Evolutionary conservation across 1,139 yeast species (phyloP).

Genomic region (Yamadazyma blattariae): DNA sequence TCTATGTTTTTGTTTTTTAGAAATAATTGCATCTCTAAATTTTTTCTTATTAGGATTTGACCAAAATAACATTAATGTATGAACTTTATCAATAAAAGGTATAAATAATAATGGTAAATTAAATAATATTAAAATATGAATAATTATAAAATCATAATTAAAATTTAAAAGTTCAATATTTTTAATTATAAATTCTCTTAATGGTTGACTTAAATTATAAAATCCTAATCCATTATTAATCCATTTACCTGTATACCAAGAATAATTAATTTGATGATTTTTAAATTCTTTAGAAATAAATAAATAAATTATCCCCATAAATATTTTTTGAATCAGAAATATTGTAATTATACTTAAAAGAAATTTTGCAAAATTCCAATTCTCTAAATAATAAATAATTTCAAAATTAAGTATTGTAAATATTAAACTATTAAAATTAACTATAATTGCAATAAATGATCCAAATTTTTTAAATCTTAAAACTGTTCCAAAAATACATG

Average conservation of each 20-base stretch:
- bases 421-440: constrained; percentile 42
- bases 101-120: constrained; percentile 63
- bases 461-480: constrained; percentile 26
- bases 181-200: constrained; percentile 68
- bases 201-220: constrained; percentile 59
- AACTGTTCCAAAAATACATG: constrained; percentile 48
- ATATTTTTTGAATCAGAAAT: constrained; percentile 51
- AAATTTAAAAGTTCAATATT: constrained; percentile 65
- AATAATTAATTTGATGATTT: constrained; percentile 53
- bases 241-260: constrained; percentile 94
- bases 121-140: constrained; percentile 58
- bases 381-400: constrained; percentile 59
- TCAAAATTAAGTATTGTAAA: constrained; percentile 44
- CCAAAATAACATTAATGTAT: constrained; percentile 38
- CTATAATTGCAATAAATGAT: constrained; percentile 45
- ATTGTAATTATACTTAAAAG: constrained; percentile 58
- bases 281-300: constrained; percentile 59
- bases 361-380: constrained; percentile 58
- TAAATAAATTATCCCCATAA: constrained; percentile 37
- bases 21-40: constrained; percentile 25
- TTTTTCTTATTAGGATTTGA: constrained; percentile 23
- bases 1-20: constrained; percentile 19
- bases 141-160: constrained; percentile 67
- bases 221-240: constrained; percentile 56
- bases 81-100: constrained; percentile 55